Conservation (phyloP, 2,329 filamentous ascomycete species). For the Colletotrichum eleusines region DNA sequence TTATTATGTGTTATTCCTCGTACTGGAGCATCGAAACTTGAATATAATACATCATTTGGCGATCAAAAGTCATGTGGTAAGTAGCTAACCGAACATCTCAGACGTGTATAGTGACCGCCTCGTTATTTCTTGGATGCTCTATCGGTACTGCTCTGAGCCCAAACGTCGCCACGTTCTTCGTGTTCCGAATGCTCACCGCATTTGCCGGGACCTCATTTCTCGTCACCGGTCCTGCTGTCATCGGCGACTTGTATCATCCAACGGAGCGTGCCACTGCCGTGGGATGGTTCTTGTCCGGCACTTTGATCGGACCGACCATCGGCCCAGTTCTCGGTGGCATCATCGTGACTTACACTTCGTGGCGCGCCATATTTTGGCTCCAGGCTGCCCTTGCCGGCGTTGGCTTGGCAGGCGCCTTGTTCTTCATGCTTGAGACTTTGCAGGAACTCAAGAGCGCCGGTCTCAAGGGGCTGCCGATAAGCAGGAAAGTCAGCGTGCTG, state of each 20-base stretch:
- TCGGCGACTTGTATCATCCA: constrained; percentile 68
- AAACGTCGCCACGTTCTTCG: constrained; percentile 73
- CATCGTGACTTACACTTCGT: constrained; percentile 75
- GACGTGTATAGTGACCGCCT: constrained; percentile 37
- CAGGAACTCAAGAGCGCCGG: constrained; percentile 72
- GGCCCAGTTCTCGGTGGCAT: constrained; percentile 77
- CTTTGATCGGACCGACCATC: constrained; percentile 73
- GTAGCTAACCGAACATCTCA: constrained; percentile 27
- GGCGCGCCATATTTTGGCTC: constrained; percentile 79
- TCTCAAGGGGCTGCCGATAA: constrained; percentile 63
- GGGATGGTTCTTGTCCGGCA: constrained; percentile 75
- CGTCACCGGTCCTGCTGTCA: constrained; percentile 73
- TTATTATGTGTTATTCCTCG: not conserved
- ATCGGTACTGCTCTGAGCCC: constrained; percentile 76
- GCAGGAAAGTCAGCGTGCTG: constrained; percentile 55
- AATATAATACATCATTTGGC: not conserved
- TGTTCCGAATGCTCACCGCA: constrained; percentile 77
- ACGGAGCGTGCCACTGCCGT: constrained; percentile 75
- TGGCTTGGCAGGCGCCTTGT: constrained; percentile 65
- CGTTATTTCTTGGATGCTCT: constrained; percentile 72
- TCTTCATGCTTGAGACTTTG: constrained; percentile 77
- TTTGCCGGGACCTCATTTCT: constrained; percentile 79
- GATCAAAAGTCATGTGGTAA: not conserved
- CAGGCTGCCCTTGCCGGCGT: constrained; percentile 72
- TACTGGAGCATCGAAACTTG: not conserved